phyloP scores from a whole-genome alignment of 352 stramenopile genomes.

The Phytophthora ohioensis region DNA sequence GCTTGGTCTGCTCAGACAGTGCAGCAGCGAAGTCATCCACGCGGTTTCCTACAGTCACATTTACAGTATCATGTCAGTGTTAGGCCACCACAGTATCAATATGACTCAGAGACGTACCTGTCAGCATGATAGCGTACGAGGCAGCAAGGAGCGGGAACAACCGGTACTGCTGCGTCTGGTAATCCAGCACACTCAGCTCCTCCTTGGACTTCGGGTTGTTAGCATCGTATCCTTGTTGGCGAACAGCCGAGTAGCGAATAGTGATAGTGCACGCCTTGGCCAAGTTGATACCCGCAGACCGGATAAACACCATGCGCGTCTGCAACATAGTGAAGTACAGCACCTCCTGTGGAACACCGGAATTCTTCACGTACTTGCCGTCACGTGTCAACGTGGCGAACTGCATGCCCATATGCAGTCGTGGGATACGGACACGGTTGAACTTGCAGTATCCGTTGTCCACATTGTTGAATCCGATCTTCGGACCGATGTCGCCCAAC shows the following conservation, averaged over 20 bases:
- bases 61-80: slow-evolving; percentile 58
- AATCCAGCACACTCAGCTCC: slow-evolving; percentile 94
- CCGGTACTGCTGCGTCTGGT: slow-evolving; percentile 96
- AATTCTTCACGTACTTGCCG: slow-evolving; percentile 72
- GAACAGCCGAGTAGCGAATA: slow-evolving; percentile 94
- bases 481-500: slow-evolving; percentile 71
- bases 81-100: neutral
- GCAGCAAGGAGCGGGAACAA: slow-evolving; percentile 93
- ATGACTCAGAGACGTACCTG: slow-evolving; percentile 28
- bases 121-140: slow-evolving; percentile 92
- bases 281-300: slow-evolving; percentile 62
- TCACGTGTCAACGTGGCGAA: slow-evolving; percentile 62
- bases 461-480: slow-evolving; percentile 81
- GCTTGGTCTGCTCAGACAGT: slow-evolving; percentile 54
- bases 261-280: slow-evolving; percentile 91
- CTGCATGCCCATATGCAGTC: slow-evolving; percentile 74
- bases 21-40: slow-evolving; percentile 59
- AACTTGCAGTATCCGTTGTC: slow-evolving; percentile 78
- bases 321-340: slow-evolving; percentile 90
- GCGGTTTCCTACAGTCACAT: slow-evolving; percentile 48
- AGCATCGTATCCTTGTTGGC: slow-evolving; percentile 88
- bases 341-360: slow-evolving; percentile 54
- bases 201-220: slow-evolving; percentile 56
- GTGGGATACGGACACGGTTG: slow-evolving; percentile 65
- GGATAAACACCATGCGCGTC: slow-evolving; percentile 83